These are phyloP conservation scores for Symbiodinium pilosum DNA, from an alignment of 73 alveolate species.

Conservation along the genomic window DNA sequence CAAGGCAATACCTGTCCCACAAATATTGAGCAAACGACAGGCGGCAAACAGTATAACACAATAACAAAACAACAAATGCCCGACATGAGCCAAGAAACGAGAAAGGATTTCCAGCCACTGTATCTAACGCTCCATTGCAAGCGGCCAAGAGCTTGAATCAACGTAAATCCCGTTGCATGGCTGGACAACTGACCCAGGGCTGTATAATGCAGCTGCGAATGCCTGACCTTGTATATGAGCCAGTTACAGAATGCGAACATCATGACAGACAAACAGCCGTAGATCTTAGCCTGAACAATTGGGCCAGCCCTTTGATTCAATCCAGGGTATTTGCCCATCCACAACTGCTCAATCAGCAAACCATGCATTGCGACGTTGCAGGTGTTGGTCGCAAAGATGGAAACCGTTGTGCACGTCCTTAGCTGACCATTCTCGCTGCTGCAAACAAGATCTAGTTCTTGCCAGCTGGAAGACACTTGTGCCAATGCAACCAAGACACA, in stretches of 20 bases:
- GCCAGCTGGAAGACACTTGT: too few species aligned
- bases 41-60: too few species aligned
- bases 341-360: not conserved
- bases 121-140: not conserved
- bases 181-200: not conserved
- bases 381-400: conserved; percentile 4
- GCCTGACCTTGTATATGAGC: not conserved
- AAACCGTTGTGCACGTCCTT: not conserved
- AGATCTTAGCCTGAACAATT: not conserved
- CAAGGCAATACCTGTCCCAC: not conserved
- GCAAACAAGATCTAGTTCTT: too few species aligned
- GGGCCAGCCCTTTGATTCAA: not conserved
- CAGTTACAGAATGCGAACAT: not conserved
- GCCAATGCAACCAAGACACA: too few species aligned
- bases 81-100: not conserved
- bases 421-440: too few species aligned
- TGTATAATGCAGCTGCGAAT: not conserved
- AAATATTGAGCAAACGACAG: too few species aligned
- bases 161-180: not conserved
- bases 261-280: not conserved
- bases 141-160: not conserved
- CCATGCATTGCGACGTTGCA: not conserved
- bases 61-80: too few species aligned
- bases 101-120: not conserved
- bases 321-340: not conserved